Conservation (phyloP, 2,329 filamentous ascomycete genomes). For the Parascedosporium putredinis region DNA sequence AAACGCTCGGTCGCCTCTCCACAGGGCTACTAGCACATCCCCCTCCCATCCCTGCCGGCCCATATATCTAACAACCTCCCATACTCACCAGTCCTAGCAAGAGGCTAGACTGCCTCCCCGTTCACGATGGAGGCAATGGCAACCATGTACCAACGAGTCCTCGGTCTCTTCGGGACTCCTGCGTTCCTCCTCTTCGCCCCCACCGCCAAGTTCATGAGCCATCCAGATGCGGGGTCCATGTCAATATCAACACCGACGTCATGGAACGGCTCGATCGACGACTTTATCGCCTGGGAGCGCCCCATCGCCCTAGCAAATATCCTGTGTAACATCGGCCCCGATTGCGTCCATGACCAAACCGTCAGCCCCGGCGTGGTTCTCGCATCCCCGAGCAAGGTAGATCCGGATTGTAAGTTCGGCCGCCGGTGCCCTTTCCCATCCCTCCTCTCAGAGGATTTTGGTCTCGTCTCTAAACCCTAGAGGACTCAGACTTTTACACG, state of each 20-base stretch:
- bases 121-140: not conserved
- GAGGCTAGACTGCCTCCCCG: not conserved
- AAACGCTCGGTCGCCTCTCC: too few relatives aligned
- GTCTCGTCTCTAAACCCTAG: too few relatives aligned
- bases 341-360: constrained; percentile 36
- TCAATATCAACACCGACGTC: too few relatives aligned
- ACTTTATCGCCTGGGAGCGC: not conserved
- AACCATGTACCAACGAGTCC: not conserved
- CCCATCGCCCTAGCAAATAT: not conserved
- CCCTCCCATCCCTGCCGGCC: too few relatives aligned
- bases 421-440: not conserved
- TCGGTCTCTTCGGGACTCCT: not conserved
- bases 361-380: constrained; percentile 43
- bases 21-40: too few relatives aligned
- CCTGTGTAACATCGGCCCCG: constrained; percentile 41
- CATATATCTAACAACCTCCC: too few relatives aligned
- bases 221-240: not conserved
- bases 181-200: not conserved
- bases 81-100: too few relatives aligned
- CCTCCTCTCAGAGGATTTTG: too few relatives aligned
- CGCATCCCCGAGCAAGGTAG: constrained; percentile 40
- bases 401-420: constrained; percentile 42
- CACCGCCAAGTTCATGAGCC: not conserved
- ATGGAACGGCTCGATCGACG: not conserved
- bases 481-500: constrained; percentile 61